phyloP scores from a whole-genome alignment of 305 asterid genomes.

The Petunia hybrid region DNA sequence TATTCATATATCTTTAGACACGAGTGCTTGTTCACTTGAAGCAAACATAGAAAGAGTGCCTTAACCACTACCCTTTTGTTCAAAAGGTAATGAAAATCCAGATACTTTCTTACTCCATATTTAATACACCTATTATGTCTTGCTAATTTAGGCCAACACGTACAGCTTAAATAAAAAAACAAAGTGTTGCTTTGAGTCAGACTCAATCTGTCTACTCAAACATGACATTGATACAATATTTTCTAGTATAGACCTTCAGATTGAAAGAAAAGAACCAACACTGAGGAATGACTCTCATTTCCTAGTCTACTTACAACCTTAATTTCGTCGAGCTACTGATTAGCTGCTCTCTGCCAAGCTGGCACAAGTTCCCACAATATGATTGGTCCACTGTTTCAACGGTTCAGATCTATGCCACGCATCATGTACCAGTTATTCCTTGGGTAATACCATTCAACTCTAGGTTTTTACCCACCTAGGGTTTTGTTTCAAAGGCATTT shows the following conservation, averaged over 20 bases:
- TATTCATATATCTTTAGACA: background rate
- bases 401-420: conserved; percentile 34
- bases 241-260: conserved; percentile 37
- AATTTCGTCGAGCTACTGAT: conserved; percentile 78
- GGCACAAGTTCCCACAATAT: conserved; percentile 56
- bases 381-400: conserved; percentile 54
- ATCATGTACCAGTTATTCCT: conserved; percentile 36
- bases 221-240: conserved; percentile 46
- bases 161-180: conserved; percentile 32
- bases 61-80: background rate
- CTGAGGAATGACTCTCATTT: conserved; percentile 38
- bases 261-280: conserved; percentile 35
- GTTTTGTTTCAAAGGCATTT: conserved; percentile 24
- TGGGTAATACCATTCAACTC: conserved; percentile 49
- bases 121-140: background rate
- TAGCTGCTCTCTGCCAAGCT: conserved; percentile 65
- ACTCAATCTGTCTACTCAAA: conserved; percentile 55
- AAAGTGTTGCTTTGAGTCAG: conserved; percentile 42
- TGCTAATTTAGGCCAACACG: conserved; percentile 33
- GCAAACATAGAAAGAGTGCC: background rate
- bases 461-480: conserved; percentile 45
- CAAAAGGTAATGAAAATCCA: conserved; percentile 21
- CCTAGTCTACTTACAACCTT: conserved; percentile 61
- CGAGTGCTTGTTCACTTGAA: background rate
- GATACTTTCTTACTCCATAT: background rate